A percentile compares a stretch with the other conserved stretches of the same genome.
These are phyloP conservation scores for Groenewaldozyma sp. DNA, from an alignment of 1,139 yeast genomes.

Conservation along the genomic window DNA sequence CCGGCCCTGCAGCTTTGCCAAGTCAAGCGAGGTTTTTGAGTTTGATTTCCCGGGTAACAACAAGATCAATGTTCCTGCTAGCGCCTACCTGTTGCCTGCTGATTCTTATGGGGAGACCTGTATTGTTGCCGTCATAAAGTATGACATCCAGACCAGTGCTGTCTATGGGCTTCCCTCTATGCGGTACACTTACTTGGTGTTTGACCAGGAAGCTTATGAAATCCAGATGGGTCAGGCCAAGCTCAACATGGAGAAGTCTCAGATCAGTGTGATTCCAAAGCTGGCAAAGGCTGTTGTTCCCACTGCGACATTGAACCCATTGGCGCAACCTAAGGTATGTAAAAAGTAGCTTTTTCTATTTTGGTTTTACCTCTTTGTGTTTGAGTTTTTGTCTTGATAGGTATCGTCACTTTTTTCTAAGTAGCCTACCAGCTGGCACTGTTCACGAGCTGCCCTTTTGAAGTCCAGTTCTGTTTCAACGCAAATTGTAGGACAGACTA, in stretches of 20 bases:
- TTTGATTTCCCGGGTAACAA: constrained; percentile 13
- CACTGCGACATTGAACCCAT: constrained; percentile 11
- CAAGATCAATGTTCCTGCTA: constrained; percentile 9
- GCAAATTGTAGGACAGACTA: too few species aligned
- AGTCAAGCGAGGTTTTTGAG: constrained; percentile 6
- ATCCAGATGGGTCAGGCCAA: constrained; percentile 53
- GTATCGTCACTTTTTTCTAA: too few species aligned
- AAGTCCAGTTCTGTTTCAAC: too few species aligned
- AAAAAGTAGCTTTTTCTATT: too few species aligned
- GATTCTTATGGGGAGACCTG: constrained; percentile 8
- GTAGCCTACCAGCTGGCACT: too few species aligned
- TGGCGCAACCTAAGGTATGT: too few species aligned
- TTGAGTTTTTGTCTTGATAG: too few species aligned
- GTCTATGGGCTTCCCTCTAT: constrained; percentile 48
- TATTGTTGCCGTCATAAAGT: constrained; percentile 8
- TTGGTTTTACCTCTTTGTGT: too few species aligned
- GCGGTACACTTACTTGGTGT: constrained; percentile 46
- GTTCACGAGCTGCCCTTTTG: too few species aligned
- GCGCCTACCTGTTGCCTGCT: constrained; percentile 9
- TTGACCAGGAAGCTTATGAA: constrained; percentile 43
- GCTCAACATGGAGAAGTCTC: constrained; percentile 15
- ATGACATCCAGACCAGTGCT: constrained; percentile 8
- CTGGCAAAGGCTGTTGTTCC: constrained; percentile 11
- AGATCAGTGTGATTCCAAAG: constrained; percentile 12
- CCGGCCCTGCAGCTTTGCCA: constrained; percentile 8